Conservation (phyloP, 495 filamentous ascomycete species). For the Penicillium salamii region DNA sequence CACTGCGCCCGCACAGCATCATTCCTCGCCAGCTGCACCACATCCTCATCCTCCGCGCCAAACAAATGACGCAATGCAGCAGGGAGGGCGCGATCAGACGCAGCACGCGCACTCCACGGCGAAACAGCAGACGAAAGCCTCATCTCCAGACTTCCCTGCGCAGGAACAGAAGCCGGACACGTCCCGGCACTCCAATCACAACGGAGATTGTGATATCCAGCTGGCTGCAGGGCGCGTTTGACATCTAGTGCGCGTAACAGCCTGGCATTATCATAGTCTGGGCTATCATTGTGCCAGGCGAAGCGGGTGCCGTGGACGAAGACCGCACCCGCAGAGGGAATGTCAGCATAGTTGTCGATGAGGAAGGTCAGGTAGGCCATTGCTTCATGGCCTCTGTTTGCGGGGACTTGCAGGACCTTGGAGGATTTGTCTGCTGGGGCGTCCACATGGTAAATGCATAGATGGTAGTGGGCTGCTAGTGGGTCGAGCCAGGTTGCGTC, state of each 20-base stretch:
- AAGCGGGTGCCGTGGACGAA: constrained; percentile 44
- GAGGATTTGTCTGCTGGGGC: constrained; percentile 37
- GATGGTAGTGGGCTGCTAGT: constrained; percentile 33
- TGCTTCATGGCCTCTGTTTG: constrained; percentile 66
- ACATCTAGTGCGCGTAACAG: constrained; percentile 36
- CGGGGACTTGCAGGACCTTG: constrained; percentile 50
- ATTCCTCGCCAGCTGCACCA: constrained; percentile 22
- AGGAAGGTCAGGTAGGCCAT: constrained; percentile 67
- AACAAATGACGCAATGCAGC: constrained; percentile 32
- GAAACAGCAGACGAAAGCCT: constrained; percentile 31
- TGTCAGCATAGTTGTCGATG: constrained; percentile 60
- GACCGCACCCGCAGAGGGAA: constrained; percentile 48
- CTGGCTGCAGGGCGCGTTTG: constrained; percentile 23
- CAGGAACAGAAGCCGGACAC: constrained; percentile 26
- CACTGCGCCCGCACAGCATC: constrained; percentile 41
- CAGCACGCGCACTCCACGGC: constrained; percentile 40
- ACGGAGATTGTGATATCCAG: constrained; percentile 45
- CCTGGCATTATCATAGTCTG: constrained; percentile 38
- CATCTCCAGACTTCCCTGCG: constrained; percentile 40
- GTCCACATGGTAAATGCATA: constrained; percentile 56
- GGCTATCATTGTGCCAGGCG: constrained; percentile 46
- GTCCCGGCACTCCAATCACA: constrained; percentile 46
- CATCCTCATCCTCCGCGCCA: constrained; percentile 14
- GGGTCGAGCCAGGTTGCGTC: constrained; percentile 35
- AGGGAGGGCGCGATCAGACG: constrained; percentile 35